Conservation (phyloP, 2,329 filamentous ascomycete species). For the Trichoderma polysporum region DNA sequence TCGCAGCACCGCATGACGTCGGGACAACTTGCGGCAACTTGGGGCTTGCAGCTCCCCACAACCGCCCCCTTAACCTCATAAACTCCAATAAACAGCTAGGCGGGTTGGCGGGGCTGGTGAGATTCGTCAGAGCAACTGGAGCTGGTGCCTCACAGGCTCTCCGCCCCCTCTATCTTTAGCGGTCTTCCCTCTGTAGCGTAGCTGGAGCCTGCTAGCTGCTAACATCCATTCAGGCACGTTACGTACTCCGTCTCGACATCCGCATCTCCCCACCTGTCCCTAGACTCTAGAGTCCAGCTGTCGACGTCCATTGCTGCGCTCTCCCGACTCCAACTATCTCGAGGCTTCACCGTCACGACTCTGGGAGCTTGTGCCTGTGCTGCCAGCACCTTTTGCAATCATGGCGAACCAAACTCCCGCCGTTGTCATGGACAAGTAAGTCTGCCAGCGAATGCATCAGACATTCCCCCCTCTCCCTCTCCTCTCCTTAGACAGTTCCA, state of each 20-base stretch:
- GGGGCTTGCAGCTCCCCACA: slow-evolving; percentile 16
- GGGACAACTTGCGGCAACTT: background rate
- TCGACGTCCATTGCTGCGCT: slow-evolving; percentile 20
- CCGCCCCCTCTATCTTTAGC: slow-evolving; percentile 3
- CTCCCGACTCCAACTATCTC: slow-evolving; percentile 19
- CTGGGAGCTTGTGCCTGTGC: slow-evolving; percentile 24
- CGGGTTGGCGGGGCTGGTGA: slow-evolving; percentile 14
- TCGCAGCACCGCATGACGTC: slow-evolving; percentile 14
- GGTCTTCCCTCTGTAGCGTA: slow-evolving; percentile 1
- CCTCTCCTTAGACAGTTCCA: background rate
- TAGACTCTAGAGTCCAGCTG: slow-evolving; percentile 21
- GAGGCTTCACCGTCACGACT: slow-evolving; percentile 18
- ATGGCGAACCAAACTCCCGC: slow-evolving; percentile 99
- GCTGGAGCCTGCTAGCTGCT: background rate
- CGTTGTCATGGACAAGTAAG: slow-evolving; percentile 99
- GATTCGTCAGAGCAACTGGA: slow-evolving; percentile 17
- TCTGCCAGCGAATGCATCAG: slow-evolving; percentile 31
- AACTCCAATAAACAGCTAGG: background rate
- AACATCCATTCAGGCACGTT: background rate
- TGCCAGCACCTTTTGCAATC: slow-evolving; percentile 30
- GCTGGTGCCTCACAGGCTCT: slow-evolving; percentile 2
- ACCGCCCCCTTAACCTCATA: slow-evolving; percentile 12
- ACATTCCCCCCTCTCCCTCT: slow-evolving; percentile 25
- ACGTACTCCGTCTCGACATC: slow-evolving; percentile 15
- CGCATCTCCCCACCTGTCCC: slow-evolving; percentile 19